A percentile compares a stretch with the other conserved stretches of the same genome.
phyloP scores from a whole-genome alignment of 73 alveolate genomes.

The Paramecium caudatum region DNA sequence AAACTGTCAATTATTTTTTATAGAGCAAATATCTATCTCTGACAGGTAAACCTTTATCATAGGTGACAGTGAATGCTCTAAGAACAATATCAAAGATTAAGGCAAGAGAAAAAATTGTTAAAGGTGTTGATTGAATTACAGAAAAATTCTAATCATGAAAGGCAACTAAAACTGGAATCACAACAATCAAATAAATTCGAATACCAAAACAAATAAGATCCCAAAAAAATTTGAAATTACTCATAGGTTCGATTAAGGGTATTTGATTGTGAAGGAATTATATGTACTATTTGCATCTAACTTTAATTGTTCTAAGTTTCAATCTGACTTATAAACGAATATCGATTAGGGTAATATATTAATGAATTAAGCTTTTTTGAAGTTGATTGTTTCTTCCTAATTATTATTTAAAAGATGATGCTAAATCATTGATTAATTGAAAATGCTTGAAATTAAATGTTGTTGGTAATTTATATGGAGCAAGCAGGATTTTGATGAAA shows the following conservation, averaged over 20 bases:
- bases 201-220: neutral
- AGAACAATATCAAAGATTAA: constrained; percentile 10
- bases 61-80: constrained; percentile 25
- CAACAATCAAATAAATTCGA: constrained; percentile 37
- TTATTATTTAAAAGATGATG: constrained; percentile 23
- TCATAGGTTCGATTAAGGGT: constrained; percentile 46
- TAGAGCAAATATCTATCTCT: neutral
- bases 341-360: neutral
- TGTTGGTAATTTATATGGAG: neutral
- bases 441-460: neutral
- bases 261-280: neutral
- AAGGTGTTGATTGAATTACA: neutral
- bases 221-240: constrained; percentile 17
- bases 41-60: constrained; percentile 55
- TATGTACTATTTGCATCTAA: neutral
- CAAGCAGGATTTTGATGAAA: neutral
- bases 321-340: neutral
- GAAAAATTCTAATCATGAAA: neutral
- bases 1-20: neutral
- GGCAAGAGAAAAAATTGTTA: neutral
- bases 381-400: neutral
- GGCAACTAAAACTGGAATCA: constrained; percentile 19
- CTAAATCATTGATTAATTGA: constrained; percentile 1
- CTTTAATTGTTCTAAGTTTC: constrained; percentile 5
- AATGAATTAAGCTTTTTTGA: constrained; percentile 7